Base-by-base conservation (phyloP, 2,329 filamentous ascomycete genomes). In the Colletotrichum cordylinicola region DNA sequence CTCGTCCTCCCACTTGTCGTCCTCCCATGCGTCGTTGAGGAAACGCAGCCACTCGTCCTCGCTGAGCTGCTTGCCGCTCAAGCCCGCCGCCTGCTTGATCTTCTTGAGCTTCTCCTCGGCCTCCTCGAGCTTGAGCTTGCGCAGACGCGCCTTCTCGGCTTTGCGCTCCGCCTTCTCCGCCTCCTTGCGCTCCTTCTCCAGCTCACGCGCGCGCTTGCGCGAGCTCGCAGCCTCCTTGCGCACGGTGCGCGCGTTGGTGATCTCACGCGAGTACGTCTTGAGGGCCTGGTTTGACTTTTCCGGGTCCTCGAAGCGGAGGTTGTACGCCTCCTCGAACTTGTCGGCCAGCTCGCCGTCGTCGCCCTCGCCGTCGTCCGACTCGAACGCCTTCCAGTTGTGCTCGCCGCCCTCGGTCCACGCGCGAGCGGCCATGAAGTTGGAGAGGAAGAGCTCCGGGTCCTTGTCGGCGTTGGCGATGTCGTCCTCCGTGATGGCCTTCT, bases 271-370 rank as follows among this genome's bases (percentile, higher is more conserved):
- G 85, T 98, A 98, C 8, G 96, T 95, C 81, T 94, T 93, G 37
- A 99, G 88, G 66, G 94, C 93, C 85, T 98, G 95, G 82, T 98
- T 98, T 80, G 95, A 93, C 82, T 95, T 96, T 75, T 91, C 91
- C 0, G 97, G 96, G 80, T 98, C 95, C 83, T 99, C 97, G 81
- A 99, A 99, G 39, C 97, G 94, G 85, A 98, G 87, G 86, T 99
- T 99, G 87, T 98, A 99, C 6, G 96, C 96, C 78, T 94, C 91
- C 86, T 99, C 97, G 81, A 96, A 98, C 61, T 91, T 90, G 33
- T 91, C 90, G 39, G 94, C 92, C 58, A 95, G 87, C 35, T 94
- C 92, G 65, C 95, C 88, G 10, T 68, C 72, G 64, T 90, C 89
- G 4, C 89, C 95, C 67, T 98, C 95, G 78, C 97, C 96, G 0